phyloP scores from a whole-genome alignment of 768 basidiomycete species.

The Suillus hirtellus region DNA sequence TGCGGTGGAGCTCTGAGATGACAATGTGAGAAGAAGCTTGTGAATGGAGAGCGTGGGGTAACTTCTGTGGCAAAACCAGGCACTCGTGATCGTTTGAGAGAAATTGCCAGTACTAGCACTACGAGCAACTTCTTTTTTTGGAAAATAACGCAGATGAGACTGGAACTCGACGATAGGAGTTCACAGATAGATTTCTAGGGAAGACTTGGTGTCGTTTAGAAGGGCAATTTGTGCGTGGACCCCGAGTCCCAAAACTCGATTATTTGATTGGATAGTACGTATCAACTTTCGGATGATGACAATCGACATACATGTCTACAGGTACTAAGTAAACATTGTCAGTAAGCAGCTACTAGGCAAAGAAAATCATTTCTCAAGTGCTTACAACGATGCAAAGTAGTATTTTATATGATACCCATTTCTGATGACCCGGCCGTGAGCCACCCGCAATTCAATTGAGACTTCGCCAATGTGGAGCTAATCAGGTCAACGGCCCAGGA shows the following conservation, averaged over 20 bases:
- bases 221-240: not conserved
- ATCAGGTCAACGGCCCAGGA: constrained; percentile 48
- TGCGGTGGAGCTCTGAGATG: not conserved
- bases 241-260: not conserved
- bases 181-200: not conserved
- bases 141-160: too few species aligned
- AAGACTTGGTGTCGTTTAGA: not conserved
- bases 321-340: not conserved
- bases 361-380: not conserved
- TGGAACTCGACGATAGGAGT: not conserved
- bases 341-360: not conserved
- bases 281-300: not conserved
- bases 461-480: constrained; percentile 12
- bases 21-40: not conserved
- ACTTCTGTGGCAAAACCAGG: not conserved
- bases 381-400: not conserved
- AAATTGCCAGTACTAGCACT: not conserved
- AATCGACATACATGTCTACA: not conserved
- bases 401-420: not conserved
- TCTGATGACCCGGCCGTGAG: not conserved
- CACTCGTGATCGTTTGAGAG: not conserved
- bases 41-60: not conserved
- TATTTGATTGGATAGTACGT: not conserved
- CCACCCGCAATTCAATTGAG: not conserved
- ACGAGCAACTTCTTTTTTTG: too few species aligned